Base-by-base conservation (phyloP, 768 basidiomycete species). In the Mrakia frigida region DNA sequence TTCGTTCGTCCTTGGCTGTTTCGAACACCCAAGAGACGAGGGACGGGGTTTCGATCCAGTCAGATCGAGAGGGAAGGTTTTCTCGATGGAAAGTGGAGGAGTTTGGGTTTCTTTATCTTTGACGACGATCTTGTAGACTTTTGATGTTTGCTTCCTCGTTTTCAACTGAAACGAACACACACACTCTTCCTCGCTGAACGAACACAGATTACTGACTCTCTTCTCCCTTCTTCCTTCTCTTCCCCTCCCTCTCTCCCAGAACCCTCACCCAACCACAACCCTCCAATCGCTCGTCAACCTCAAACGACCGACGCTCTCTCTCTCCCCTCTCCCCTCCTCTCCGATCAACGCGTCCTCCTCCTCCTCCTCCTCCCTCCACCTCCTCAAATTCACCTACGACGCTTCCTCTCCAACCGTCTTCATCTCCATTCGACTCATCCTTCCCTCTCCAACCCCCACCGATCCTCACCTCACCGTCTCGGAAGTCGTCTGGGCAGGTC, bases 281-380 rank as follows among this genome's bases (percentile, higher is more conserved):
- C 86, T 98, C 0, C 94, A 97, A 84, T 94, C 94, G 0, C 87
- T 95, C 46, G 94, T 97, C 79, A 98, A 97, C 82, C 89, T 97
- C 80, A 96, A 95, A 82, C 88, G 94, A 6, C 94, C 94, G 0
- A 90, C 92, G 1, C 87, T 98, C 39, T 50, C 46, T 88, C 90
- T 18, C 87, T 95, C 5, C 74, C 82, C 81, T 14, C 76, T 83
- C 52, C 80, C 80, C n/a, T 35, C n/a, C 10, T 18, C 46, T 50
- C 69, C 39, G 13, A 46, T 67, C 28, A 25, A 63, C 56, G 43
- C 75, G n/a, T 37, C 18, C 76, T 74, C 89, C 89, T 11, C 92
- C 90, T 68, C 78, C 35, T 28, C 80, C 86, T 5, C 80, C 83
- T 31, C 89, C 68, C 88, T 89, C 70, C 92, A 94, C 80, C 88